A percentile compares a stretch with the other conserved stretches of the same genome.
Conservation (phyloP, 257 asterid species). For the Ilex aquifolium region DNA sequence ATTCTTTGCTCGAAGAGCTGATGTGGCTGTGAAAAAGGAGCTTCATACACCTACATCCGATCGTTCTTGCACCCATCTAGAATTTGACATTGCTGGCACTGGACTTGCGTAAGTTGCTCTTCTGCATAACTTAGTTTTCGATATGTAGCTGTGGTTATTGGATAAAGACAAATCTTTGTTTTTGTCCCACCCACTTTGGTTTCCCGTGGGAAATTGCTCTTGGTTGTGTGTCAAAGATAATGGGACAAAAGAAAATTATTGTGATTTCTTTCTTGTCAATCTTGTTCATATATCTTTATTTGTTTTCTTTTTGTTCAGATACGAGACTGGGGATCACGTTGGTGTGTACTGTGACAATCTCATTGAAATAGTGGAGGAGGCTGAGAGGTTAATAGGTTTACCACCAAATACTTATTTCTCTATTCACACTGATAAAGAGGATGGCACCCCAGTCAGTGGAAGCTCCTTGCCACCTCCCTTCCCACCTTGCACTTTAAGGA, state of each 20-base stretch:
- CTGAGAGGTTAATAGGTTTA: constrained; percentile 63
- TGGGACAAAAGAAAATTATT: neutral
- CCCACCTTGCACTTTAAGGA: constrained; percentile 89
- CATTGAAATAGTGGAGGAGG: constrained; percentile 83
- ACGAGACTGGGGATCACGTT: constrained; percentile 98
- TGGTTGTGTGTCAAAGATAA: neutral
- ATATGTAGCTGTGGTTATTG: neutral
- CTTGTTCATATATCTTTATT: constrained; percentile 9
- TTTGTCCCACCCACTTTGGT: neutral
- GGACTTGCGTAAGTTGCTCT: constrained; percentile 63
- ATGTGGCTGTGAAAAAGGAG: constrained; percentile 82
- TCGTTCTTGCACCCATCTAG: constrained; percentile 96
- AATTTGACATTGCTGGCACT: constrained; percentile 89
- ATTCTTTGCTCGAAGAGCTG: constrained; percentile 40
- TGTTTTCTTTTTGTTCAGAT: constrained; percentile 38
- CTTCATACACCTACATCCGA: constrained; percentile 92
- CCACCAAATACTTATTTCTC: constrained; percentile 86
- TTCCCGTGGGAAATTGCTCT: neutral
- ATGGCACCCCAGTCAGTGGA: constrained; percentile 67
- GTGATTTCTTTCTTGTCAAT: neutral
- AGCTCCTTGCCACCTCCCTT: constrained; percentile 72
- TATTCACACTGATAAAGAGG: constrained; percentile 69
- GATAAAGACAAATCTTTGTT: neutral
- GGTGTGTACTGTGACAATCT: constrained; percentile 91
- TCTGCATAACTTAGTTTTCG: neutral